These are phyloP conservation scores for Fusarium algeriense DNA, from an alignment of 2,329 filamentous ascomycete species.

Conservation along the genomic window DNA sequence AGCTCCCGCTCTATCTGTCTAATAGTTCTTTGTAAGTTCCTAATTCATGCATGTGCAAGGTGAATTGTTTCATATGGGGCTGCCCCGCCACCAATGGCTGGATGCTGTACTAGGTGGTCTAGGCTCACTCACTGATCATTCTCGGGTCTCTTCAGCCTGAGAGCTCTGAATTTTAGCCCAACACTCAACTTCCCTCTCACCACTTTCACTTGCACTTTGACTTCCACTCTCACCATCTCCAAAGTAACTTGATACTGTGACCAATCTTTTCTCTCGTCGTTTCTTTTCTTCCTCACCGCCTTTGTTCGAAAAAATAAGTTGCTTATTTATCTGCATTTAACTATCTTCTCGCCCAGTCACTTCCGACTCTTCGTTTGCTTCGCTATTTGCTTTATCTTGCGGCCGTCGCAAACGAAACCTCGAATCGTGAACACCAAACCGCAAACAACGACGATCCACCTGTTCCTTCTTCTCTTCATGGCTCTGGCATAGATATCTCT, in stretches of 20 bases:
- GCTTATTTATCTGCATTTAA: slow-evolving; percentile 12
- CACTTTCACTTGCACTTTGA: slow-evolving; percentile 19
- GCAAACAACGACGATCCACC: slow-evolving; percentile 16
- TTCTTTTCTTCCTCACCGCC: slow-evolving; percentile 14
- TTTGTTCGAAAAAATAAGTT: slow-evolving; percentile 13
- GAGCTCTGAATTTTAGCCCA: slow-evolving; percentile 44
- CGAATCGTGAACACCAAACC: slow-evolving; percentile 21
- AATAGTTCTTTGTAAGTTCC: not conserved
- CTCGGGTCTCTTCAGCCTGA: slow-evolving; percentile 38
- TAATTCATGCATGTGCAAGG: slow-evolving; percentile 18
- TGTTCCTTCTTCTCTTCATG: slow-evolving; percentile 31
- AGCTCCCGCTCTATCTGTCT: not conserved
- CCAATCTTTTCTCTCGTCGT: slow-evolving; percentile 16
- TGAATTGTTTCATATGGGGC: slow-evolving; percentile 31
- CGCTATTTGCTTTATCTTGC: slow-evolving; percentile 18
- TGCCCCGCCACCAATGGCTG: slow-evolving; percentile 29
- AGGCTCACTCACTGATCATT: slow-evolving; percentile 30
- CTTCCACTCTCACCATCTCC: slow-evolving; percentile 1
- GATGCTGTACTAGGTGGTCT: slow-evolving; percentile 1
- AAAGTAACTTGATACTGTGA: slow-evolving; percentile 29
- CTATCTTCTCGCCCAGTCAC: not conserved
- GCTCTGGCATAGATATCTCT: slow-evolving; percentile 28
- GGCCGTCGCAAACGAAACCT: slow-evolving; percentile 33
- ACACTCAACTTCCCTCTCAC: slow-evolving; percentile 33
- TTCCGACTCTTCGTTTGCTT: slow-evolving; percentile 15